These are phyloP conservation scores for Papiliotrema laurentii DNA, from an alignment of 1,284 basidiomycete genomes.

Conservation along the genomic window DNA sequence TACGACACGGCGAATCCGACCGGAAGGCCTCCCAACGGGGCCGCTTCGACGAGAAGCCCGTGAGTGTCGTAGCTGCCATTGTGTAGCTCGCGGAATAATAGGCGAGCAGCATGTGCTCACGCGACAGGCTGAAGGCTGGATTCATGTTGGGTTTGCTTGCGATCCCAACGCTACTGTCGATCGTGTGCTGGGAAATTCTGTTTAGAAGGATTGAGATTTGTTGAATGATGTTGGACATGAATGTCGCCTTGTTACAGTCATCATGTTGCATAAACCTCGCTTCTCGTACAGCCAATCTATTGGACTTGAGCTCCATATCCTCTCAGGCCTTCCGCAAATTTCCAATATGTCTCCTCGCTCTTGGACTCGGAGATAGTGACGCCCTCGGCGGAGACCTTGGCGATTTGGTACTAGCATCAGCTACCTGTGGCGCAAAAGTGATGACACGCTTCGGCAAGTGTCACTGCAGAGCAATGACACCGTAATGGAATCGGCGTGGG, in stretches of 20 bases:
- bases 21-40: neutral
- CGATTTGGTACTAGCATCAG: conserved; percentile 78
- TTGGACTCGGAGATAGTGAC: conserved; percentile 75
- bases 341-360: conserved; percentile 75
- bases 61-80: neutral
- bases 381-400: conserved; percentile 75
- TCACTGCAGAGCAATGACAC: no score
- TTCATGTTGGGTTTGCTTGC: neutral
- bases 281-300: conserved; percentile 37
- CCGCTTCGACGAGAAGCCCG: neutral
- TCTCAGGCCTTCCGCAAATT: conserved; percentile 72
- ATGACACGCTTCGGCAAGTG: no score
- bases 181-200: neutral
- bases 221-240: no score
- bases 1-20: neutral
- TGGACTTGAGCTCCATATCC: conserved; percentile 68
- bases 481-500: no score
- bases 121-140: neutral
- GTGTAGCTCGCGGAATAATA: neutral
- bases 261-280: neutral
- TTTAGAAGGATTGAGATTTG: no score
- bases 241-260: neutral
- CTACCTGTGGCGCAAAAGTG: neutral
- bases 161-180: neutral
- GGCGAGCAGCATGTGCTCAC: neutral